Conservation (phyloP, 805 yeast species). For the Zygosaccharomyces bisporus region DNA sequence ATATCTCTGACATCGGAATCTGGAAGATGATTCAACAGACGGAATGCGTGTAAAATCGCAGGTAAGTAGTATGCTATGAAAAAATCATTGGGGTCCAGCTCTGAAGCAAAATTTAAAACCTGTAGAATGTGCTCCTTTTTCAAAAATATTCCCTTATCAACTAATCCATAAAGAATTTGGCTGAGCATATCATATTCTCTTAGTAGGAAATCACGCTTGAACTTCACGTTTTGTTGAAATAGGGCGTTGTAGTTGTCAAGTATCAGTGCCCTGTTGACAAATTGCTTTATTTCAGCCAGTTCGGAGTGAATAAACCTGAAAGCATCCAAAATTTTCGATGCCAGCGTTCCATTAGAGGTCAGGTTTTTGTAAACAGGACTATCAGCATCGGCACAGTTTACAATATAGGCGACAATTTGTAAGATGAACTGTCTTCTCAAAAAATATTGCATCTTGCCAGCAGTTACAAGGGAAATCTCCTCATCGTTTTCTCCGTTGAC, state of each 20-base stretch:
- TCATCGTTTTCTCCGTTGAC: constrained; percentile 15
- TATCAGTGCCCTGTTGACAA: constrained; percentile 49
- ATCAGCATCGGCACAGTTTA: constrained; percentile 24
- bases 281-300: constrained; percentile 51
- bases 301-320: constrained; percentile 57
- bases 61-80: constrained; percentile 65
- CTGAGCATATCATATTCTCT: constrained; percentile 70
- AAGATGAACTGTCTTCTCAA: constrained; percentile 69
- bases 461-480: constrained; percentile 43
- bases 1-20: constrained; percentile 39
- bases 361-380: constrained; percentile 19
- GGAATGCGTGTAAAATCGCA: constrained; percentile 45
- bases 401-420: constrained; percentile 51
- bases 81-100: constrained; percentile 56
- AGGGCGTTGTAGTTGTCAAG: constrained; percentile 46
- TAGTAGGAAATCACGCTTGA: constrained; percentile 59
- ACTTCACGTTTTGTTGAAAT: constrained; percentile 48
- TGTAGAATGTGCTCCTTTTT: constrained; percentile 37
- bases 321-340: constrained; percentile 47
- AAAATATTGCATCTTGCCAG: constrained; percentile 66
- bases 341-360: constrained; percentile 27
- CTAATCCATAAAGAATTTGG: constrained; percentile 55
- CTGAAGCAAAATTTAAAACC: constrained; percentile 45
- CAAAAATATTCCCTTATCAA: constrained; percentile 37
- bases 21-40: constrained; percentile 36